phyloP scores from a whole-genome alignment of 2,329 filamentous ascomycete genomes.

The Chaetoscypha palmicola region DNA sequence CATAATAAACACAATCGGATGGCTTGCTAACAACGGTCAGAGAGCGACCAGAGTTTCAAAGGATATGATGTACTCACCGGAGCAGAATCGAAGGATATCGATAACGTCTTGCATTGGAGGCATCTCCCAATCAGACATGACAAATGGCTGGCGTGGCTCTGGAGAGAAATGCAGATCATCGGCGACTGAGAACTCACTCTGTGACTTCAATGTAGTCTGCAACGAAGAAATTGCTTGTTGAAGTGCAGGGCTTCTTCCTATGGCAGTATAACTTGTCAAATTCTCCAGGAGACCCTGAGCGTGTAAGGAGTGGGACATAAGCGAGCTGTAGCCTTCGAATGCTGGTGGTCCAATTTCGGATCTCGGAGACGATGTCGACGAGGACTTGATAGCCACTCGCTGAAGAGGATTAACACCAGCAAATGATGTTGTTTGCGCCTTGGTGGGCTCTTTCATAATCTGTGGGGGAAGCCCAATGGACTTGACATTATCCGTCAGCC shows the following conservation, averaged over 20 bases:
- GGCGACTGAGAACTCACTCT: neutral
- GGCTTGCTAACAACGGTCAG: neutral
- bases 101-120: constrained; percentile 14
- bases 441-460: neutral
- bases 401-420: too few species aligned
- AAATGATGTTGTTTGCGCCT: neutral
- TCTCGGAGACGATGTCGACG: neutral
- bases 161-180: neutral
- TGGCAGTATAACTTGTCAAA: constrained; percentile 5
- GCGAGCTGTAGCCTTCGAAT: constrained; percentile 14
- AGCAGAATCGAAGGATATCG: constrained; percentile 8
- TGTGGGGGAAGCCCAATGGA: neutral
- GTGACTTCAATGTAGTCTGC: neutral
- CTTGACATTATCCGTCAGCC: constrained; percentile 5
- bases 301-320: constrained; percentile 13
- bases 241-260: neutral
- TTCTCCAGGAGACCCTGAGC: constrained; percentile 14
- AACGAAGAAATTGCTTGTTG: neutral
- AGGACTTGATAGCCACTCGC: too few species aligned
- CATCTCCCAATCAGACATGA: constrained; percentile 6
- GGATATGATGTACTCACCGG: constrained; percentile 8
- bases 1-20: neutral
- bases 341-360: neutral
- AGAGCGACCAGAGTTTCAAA: neutral
- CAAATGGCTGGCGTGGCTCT: neutral